Conservation (phyloP, 495 filamentous ascomycete species). For the Talaromyces stipitatus region DNA sequence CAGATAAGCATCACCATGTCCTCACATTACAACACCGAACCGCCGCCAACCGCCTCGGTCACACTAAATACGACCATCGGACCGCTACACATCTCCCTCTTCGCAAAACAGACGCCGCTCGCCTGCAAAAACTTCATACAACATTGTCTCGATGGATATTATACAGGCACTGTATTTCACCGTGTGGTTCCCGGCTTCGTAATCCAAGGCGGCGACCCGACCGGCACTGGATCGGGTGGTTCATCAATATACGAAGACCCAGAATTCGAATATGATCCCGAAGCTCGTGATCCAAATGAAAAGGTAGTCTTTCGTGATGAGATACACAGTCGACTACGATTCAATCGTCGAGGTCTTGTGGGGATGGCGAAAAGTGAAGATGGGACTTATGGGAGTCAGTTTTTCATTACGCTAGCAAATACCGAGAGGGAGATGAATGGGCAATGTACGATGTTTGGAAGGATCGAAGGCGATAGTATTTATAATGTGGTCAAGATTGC, state of each 20-base stretch:
- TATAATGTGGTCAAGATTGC: constrained; percentile 92
- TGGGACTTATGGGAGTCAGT: constrained; percentile 82
- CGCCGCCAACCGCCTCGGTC: constrained; percentile 81
- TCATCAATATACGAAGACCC: constrained; percentile 86
- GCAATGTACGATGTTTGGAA: constrained; percentile 90
- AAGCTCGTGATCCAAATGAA: constrained; percentile 48
- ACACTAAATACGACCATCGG: constrained; percentile 84
- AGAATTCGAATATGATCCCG: constrained; percentile 63
- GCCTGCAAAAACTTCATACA: constrained; percentile 95
- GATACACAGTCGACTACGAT: constrained; percentile 84
- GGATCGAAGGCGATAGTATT: constrained; percentile 88
- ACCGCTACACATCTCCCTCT: constrained; percentile 83
- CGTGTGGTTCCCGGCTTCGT: constrained; percentile 88
- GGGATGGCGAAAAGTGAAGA: constrained; percentile 79
- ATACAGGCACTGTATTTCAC: constrained; percentile 86
- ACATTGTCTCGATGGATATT: constrained; percentile 89
- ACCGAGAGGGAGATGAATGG: constrained; percentile 77
- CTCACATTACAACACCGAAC: constrained; percentile 86
- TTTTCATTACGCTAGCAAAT: constrained; percentile 83
- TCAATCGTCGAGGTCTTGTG: constrained; percentile 82
- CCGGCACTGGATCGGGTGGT: constrained; percentile 84
- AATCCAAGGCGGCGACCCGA: constrained; percentile 90
- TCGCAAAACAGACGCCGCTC: constrained; percentile 86
- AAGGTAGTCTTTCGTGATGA: constrained; percentile 74
- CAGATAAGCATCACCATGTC: constrained; percentile 52